These are phyloP conservation scores for Solanum hybrid DNA, from an alignment of 305 asterid genomes.

Conservation along the genomic window DNA sequence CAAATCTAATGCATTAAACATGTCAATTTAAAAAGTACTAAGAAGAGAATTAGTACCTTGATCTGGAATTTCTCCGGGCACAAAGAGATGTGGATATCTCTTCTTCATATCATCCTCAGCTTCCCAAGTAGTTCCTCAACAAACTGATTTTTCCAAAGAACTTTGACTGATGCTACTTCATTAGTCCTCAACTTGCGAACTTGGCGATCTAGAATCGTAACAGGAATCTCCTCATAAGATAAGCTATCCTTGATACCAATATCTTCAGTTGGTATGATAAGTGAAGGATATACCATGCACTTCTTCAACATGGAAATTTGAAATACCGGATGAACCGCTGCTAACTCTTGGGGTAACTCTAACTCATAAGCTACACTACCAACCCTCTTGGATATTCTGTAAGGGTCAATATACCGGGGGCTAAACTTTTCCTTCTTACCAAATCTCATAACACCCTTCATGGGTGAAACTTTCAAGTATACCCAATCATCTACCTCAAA, in stretches of 20 bases:
- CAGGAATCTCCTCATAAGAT: neutral
- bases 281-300: neutral
- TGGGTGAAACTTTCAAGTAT: neutral
- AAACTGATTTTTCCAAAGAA: neutral
- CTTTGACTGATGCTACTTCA: neutral
- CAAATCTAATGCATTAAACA: neutral
- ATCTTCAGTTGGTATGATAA: neutral
- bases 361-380: neutral
- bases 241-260: neutral
- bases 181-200: neutral
- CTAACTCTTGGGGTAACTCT: neutral
- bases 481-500: neutral
- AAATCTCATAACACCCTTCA: neutral
- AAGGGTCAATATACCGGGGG: neutral
- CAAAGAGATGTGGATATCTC: neutral
- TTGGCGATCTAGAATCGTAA: neutral
- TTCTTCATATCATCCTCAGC: neutral
- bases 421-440: neutral
- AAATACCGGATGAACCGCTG: neutral
- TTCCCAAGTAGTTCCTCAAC: neutral
- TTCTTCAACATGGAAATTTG: neutral
- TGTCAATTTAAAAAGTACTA: neutral
- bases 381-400: neutral
- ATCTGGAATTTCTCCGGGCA: neutral
- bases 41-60: neutral